A percentile compares a stretch with the other conserved stretches of the same genome.
phyloP scores from a whole-genome alignment of 225 moss, liverwort and hornwort species.

The Pleurozium schreberi region DNA sequence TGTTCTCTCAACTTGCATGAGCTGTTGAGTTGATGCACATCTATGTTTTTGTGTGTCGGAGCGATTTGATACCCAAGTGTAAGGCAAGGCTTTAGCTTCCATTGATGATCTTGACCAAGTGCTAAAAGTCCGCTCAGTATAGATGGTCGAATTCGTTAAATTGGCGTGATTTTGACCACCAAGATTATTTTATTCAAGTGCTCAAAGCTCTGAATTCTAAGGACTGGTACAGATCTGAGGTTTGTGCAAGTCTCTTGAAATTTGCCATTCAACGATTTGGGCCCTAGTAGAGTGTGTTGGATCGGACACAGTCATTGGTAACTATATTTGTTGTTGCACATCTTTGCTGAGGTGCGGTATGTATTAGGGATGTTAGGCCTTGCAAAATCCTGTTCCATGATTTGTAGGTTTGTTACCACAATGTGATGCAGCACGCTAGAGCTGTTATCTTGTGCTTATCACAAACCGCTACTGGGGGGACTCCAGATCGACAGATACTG shows the following conservation, averaged over 20 bases:
- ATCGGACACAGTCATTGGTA: neutral
- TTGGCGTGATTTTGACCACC: neutral
- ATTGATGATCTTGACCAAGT: neutral
- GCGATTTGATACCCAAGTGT: neutral
- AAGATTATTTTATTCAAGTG: too few relatives aligned
- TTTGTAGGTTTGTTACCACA: neutral
- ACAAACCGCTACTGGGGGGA: neutral
- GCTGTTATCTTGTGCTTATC: neutral
- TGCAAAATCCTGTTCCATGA: neutral
- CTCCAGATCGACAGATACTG: neutral
- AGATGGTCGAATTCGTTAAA: neutral
- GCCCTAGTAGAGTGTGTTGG: neutral
- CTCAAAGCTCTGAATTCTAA: neutral
- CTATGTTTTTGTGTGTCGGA: neutral
- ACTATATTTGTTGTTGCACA: neutral
- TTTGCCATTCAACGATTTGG: neutral
- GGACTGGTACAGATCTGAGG: neutral
- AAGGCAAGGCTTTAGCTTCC: neutral
- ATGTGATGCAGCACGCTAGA: neutral
- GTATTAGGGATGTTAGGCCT: neutral
- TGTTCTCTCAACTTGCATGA: neutral
- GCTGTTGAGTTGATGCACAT: neutral
- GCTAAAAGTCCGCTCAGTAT: neutral
- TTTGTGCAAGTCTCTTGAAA: neutral
- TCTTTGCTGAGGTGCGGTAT: neutral